These are phyloP conservation scores for Elongisporangium senticosum DNA, from an alignment of 352 stramenopile genomes.

Conservation along the genomic window DNA sequence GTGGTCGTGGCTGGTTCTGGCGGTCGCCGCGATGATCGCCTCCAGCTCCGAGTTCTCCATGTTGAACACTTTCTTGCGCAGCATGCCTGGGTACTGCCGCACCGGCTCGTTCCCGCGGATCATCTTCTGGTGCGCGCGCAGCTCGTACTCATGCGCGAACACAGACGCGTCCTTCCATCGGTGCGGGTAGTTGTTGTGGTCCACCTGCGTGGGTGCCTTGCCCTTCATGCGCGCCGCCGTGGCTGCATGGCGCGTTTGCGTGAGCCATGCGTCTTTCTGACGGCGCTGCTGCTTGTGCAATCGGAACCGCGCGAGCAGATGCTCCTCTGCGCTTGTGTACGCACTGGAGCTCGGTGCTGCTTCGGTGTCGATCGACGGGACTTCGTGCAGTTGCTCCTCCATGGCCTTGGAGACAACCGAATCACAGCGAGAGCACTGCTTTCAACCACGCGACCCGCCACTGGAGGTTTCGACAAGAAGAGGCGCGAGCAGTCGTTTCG, in stretches of 20 bases:
- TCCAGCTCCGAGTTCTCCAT: constrained; percentile 8
- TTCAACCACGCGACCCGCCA: background rate
- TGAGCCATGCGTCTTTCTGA: constrained; percentile 57
- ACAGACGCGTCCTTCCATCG: constrained; percentile 76
- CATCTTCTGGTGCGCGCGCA: constrained; percentile 48
- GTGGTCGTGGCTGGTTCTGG: background rate
- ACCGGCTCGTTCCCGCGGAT: constrained; percentile 44
- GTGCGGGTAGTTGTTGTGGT: constrained; percentile 85
- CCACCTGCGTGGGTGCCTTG: constrained; percentile 49
- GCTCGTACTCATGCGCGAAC: constrained; percentile 59
- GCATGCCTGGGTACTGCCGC: constrained; percentile 45
- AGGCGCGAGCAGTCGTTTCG: background rate
- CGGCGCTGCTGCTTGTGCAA: constrained; percentile 77
- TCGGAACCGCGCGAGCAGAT: constrained; percentile 66
- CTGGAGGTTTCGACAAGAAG: background rate
- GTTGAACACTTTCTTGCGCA: constrained; percentile 46
- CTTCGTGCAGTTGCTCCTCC: background rate
- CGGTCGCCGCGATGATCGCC: constrained; percentile 6
- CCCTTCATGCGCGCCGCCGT: constrained; percentile 19
- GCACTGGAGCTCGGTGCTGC: background rate
- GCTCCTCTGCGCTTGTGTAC: constrained; percentile 24
- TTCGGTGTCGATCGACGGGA: background rate
- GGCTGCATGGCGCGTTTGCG: constrained; percentile 41
- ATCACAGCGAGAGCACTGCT: background rate
- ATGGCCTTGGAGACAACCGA: background rate